Conservation (phyloP, 1,139 yeast genomes). For the Magnusiomyces ingens region DNA sequence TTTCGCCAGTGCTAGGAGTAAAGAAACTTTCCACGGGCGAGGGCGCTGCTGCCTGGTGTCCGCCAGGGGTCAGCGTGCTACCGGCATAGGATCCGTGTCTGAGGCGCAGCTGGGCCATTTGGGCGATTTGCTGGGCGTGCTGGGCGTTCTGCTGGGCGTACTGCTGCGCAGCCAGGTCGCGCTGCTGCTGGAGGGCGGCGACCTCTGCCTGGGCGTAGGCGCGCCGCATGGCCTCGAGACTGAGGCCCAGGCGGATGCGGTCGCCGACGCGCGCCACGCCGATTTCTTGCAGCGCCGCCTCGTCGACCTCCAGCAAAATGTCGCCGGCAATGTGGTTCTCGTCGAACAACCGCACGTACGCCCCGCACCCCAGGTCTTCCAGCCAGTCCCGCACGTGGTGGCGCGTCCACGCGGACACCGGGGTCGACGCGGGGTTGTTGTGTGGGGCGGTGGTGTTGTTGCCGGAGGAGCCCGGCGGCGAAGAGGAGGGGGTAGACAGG, state of each 20-base stretch:
- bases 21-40: constrained; percentile 6
- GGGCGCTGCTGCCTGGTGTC: neutral
- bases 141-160: too few species aligned
- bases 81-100: too few species aligned
- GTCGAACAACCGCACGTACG: constrained; percentile 22
- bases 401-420: constrained; percentile 26
- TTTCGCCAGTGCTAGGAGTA: neutral
- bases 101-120: too few species aligned
- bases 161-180: too few species aligned
- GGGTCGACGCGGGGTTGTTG: constrained; percentile 4
- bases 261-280: constrained; percentile 82
- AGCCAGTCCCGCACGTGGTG: constrained; percentile 31
- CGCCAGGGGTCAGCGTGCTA: too few species aligned
- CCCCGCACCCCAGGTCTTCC: constrained; percentile 24
- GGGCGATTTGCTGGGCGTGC: too few species aligned
- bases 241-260: constrained; percentile 57
- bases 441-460: constrained; percentile 1
- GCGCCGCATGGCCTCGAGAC: constrained; percentile 30
- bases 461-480: constrained; percentile 4
- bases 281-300: constrained; percentile 59
- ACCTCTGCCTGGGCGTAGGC: neutral
- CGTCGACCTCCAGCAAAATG: constrained; percentile 58
- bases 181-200: neutral
- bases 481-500: neutral
- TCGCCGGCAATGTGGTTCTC: constrained; percentile 54